phyloP scores from a whole-genome alignment of 768 basidiomycete genomes.

The Rhizopogon salebrosus region DNA sequence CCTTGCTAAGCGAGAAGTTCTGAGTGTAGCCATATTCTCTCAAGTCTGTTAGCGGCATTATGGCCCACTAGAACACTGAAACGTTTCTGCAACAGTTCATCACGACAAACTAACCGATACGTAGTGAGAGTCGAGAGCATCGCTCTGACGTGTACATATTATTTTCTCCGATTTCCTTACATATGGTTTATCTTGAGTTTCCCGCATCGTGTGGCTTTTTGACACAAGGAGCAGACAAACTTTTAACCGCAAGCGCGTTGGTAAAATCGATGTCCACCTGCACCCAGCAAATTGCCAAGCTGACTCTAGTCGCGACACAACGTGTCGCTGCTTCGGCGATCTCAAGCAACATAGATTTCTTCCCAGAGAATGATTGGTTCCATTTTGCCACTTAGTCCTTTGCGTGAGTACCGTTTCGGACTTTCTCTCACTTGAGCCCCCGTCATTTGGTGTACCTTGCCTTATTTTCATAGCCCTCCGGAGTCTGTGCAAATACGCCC shows the following conservation, averaged over 20 bases:
- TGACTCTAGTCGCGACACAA: neutral
- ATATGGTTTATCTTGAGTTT: conserved; percentile 1
- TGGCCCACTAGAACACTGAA: neutral
- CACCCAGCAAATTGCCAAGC: conserved; percentile 1
- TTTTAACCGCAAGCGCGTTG: conserved; percentile 6
- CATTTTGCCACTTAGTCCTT: neutral
- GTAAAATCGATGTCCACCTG: conserved; percentile 6
- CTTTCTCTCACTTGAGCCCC: neutral
- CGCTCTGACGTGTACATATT: neutral
- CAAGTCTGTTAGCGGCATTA: neutral
- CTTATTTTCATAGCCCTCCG: conserved; percentile 6
- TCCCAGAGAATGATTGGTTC: neutral
- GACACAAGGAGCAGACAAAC: neutral
- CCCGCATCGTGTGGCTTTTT: conserved; percentile 2
- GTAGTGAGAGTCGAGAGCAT: neutral
- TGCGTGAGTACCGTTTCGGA: conserved; percentile 5
- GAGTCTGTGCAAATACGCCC: neutral
- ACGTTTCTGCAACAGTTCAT: neutral
- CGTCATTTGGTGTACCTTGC: neutral
- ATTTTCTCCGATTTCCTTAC: neutral
- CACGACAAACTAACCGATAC: neutral
- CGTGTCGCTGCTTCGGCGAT: neutral
- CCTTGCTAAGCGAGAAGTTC: neutral
- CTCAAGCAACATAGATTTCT: neutral
- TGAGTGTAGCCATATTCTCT: neutral